A percentile compares a stretch with the other conserved stretches of the same genome.
These are phyloP conservation scores for Colletotrichum spaethianum DNA, from an alignment of 2,329 filamentous ascomycete species.

Conservation along the genomic window DNA sequence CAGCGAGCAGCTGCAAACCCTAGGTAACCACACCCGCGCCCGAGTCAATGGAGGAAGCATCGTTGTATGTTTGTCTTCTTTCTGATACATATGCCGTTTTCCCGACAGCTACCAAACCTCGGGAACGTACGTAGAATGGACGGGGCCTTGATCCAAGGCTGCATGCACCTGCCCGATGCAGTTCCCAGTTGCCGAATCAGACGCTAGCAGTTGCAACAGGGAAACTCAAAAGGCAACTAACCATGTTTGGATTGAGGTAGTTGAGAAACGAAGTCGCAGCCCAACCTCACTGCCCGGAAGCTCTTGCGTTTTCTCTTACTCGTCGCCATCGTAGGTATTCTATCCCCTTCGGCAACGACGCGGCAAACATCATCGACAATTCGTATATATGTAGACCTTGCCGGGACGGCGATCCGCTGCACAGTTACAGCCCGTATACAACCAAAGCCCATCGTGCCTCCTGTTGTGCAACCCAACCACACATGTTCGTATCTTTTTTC, in stretches of 20 bases:
- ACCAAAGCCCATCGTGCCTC: background rate
- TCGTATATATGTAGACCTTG: background rate
- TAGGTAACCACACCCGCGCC: background rate
- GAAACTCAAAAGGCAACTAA: background rate
- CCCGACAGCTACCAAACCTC: background rate
- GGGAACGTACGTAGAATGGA: background rate
- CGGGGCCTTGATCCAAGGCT: background rate
- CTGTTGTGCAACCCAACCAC: background rate
- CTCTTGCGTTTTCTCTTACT: background rate
- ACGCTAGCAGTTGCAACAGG: background rate
- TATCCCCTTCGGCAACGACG: background rate
- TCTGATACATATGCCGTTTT: background rate
- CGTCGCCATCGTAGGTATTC: background rate
- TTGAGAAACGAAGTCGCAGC: background rate
- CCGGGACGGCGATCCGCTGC: background rate
- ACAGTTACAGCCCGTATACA: background rate
- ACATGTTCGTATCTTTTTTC: background rate
- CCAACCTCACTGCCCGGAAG: background rate
- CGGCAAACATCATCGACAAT: background rate
- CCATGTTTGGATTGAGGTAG: background rate
- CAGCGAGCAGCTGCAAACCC: background rate
- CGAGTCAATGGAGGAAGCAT: background rate
- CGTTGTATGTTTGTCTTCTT: background rate
- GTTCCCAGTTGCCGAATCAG: background rate
- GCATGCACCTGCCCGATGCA: background rate